Conservation (phyloP, 2,329 filamentous ascomycete genomes). For the Phialophora tarda region DNA sequence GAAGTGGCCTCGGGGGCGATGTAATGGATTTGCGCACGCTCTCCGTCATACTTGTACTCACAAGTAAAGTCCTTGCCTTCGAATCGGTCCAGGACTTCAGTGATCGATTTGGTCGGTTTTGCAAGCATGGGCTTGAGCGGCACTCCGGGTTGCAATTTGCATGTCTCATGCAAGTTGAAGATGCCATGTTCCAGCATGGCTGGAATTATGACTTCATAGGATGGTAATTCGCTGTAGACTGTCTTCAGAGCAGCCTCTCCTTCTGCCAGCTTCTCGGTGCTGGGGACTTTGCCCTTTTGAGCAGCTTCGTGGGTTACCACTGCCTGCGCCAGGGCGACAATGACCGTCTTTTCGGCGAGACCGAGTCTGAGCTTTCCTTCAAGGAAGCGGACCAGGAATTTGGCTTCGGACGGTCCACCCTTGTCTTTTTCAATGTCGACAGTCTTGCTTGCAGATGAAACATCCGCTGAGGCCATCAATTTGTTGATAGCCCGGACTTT, state of each 20-base stretch:
- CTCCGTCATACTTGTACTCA: conserved; percentile 98
- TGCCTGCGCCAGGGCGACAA: conserved; percentile 88
- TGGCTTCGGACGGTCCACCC: conserved; percentile 91
- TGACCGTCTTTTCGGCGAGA: conserved; percentile 87
- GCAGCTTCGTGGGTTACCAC: conserved; percentile 81
- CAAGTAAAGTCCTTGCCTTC: conserved; percentile 95
- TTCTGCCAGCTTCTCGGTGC: conserved; percentile 76
- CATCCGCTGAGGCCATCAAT: conserved; percentile 86
- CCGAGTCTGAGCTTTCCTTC: conserved; percentile 94
- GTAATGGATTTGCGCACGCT: conserved; percentile 98
- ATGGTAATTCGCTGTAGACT: conserved; percentile 91
- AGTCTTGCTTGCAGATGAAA: conserved; percentile 71
- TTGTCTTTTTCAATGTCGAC: conserved; percentile 91
- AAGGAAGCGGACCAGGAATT: conserved; percentile 88
- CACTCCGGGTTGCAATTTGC: conserved; percentile 90
- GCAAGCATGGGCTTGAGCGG: conserved; percentile 98
- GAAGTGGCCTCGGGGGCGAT: conserved; percentile 79
- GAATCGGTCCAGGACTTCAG: conserved; percentile 94
- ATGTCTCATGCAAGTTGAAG: conserved; percentile 77
- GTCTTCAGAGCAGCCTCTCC: conserved; percentile 87
- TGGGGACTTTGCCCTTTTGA: conserved; percentile 71
- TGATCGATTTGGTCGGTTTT: conserved; percentile 97
- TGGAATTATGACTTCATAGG: conserved; percentile 93
- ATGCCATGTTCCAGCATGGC: conserved; percentile 87
- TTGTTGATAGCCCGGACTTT: conserved; percentile 98